Evolutionary conservation across 176 grass and related monocot species (phyloP).

Genomic region (Cenchrus americanus): DNA sequence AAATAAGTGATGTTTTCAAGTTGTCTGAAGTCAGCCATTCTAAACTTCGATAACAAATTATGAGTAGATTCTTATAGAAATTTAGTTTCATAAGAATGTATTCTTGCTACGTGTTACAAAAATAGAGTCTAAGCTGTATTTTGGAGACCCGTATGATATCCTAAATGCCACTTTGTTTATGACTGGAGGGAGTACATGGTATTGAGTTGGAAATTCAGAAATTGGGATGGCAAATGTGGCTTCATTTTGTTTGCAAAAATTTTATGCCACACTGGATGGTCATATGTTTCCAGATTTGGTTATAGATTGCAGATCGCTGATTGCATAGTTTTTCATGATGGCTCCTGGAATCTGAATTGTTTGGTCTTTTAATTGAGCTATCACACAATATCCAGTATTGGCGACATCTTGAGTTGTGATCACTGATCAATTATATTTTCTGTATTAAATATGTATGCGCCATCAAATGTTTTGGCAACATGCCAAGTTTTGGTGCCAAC

Average conservation of each 20-base stretch:
- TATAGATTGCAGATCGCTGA: slow-evolving; percentile 7
- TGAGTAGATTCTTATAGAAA: too few species aligned
- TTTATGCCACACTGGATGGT: background rate
- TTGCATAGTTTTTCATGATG: slow-evolving; percentile 16
- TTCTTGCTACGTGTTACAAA: background rate
- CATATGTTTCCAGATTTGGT: slow-evolving; percentile 24
- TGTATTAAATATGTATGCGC: slow-evolving; percentile 14
- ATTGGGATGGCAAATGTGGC: background rate
- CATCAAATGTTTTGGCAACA: background rate
- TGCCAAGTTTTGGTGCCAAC: background rate
- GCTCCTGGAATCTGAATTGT: background rate
- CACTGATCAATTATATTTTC: background rate
- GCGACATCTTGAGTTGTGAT: background rate
- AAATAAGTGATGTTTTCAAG: too few species aligned
- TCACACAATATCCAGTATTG: background rate
- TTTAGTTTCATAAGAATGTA: background rate
- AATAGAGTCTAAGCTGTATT: background rate
- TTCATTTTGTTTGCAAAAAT: slow-evolving; percentile 8
- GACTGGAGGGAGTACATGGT: background rate
- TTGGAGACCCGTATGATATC: background rate
- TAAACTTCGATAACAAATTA: background rate
- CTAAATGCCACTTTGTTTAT: background rate
- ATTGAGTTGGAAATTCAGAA: background rate
- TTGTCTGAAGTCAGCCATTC: background rate
- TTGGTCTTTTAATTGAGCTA: background rate